Evolutionary conservation across 2,329 filamentous ascomycete species (phyloP), one percentile per base, ranked within the genome.

Genomic region (Aspergillus sp.): DNA sequence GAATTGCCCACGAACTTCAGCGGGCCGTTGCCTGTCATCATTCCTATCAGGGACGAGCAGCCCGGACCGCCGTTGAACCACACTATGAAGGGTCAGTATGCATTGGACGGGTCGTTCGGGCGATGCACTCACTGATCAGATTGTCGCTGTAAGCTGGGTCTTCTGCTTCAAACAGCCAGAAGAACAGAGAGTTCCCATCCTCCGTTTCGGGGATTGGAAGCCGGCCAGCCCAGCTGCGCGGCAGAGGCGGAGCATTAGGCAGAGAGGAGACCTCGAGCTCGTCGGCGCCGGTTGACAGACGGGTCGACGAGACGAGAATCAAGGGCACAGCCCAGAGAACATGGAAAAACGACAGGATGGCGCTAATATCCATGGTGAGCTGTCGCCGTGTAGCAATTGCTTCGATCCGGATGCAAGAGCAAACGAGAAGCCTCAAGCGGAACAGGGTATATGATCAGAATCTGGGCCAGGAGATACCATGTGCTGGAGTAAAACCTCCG

Each of bases 31-130:
- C 37, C 42, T 19, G 37, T 36, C 5, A 35, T 37, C 15, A 58
- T 34, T 5, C 55, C 55, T 31, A 51, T 47, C 15, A 60, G 41
- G 3, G 55, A 58, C 11, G 53, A 54, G 37, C 57, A 60, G 12
- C 55, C 57, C 1, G 55, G 57, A 8, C 55, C 55, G 12, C 57
- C 54, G 32, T 58, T 58, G 25, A 60, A 45, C 57, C 55, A 60
- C 5, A 56, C 52, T 54, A 26, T 36, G 15, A 8, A 14, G n/a
- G n/a, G n/a, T n/a, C n/a, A n/a, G n/a, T n/a, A n/a, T n/a, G n/a
- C n/a, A n/a, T n/a, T n/a, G n/a, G n/a, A n/a, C n/a, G n/a, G n/a
- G n/a, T n/a, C n/a, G n/a, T n/a, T n/a, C n/a, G n/a, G n/a, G n/a
- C 7, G 8, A 8, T 7, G 29, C 8, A 42, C 55, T 36, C 17